Evolutionary conservation across 352 stramenopile genomes (phyloP).

Genomic region (Thraustotheca clavata): DNA sequence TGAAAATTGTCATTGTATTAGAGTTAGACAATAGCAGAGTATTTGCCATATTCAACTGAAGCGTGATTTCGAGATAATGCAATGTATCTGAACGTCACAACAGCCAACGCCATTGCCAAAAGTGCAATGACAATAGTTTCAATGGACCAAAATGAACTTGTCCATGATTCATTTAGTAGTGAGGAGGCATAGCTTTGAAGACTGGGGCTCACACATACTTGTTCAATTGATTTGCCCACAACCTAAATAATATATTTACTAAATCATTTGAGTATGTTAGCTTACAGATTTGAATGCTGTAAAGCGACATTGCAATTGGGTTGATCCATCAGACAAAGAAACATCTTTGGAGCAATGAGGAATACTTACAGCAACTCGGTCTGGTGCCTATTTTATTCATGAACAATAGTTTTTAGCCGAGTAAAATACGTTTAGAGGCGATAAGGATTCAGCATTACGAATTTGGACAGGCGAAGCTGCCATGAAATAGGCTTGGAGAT

Average conservation of each 20-base stretch:
- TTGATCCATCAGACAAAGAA: conserved; percentile 30
- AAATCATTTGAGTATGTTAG: background rate
- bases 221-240: background rate
- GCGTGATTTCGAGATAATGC: background rate
- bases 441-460: conserved; percentile 45
- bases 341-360: conserved; percentile 62
- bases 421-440: conserved; percentile 47
- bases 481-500: conserved; percentile 65
- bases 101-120: background rate
- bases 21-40: background rate
- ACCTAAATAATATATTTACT: background rate
- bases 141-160: conserved; percentile 1
- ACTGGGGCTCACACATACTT: conserved; percentile 9
- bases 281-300: conserved; percentile 50
- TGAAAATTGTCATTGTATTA: no score
- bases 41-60: background rate
- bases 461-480: conserved; percentile 62
- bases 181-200: background rate
- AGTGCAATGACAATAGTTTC: conserved; percentile 1
- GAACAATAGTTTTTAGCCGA: conserved; percentile 3
- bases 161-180: background rate
- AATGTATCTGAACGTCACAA: conserved; percentile 8
- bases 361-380: conserved; percentile 56
- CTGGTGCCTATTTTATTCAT: conserved; percentile 33
- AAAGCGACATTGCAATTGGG: conserved; percentile 50